phyloP scores from a whole-genome alignment of 176 grass and related monocot species.

The Oryza meridionalis region DNA sequence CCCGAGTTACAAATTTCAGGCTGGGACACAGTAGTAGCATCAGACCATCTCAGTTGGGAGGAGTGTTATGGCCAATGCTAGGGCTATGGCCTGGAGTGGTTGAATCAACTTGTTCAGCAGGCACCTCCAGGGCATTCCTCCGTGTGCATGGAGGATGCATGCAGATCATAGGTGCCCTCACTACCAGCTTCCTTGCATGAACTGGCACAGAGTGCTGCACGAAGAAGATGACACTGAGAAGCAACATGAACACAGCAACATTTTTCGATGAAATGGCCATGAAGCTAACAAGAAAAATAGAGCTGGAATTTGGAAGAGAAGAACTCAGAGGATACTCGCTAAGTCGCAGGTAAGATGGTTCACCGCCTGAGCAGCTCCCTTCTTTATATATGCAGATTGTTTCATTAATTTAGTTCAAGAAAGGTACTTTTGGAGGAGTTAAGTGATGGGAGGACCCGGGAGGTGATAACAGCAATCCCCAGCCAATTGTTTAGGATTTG shows the following conservation, averaged over 20 bases:
- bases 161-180: conserved; percentile 20
- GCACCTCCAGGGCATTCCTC: conserved; percentile 21
- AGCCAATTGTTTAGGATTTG: conserved; percentile 42
- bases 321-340: conserved; percentile 31
- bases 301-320: conserved; percentile 22
- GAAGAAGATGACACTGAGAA: conserved; percentile 40
- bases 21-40: neutral
- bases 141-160: neutral
- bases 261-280: conserved; percentile 50
- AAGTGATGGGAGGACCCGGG: conserved; percentile 45
- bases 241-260: conserved; percentile 28
- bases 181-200: conserved; percentile 53
- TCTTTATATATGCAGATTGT: conserved; percentile 55
- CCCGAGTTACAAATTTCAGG: neutral
- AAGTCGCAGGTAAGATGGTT: conserved; percentile 34
- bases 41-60: conserved; percentile 41
- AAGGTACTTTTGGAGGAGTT: conserved; percentile 45
- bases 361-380: conserved; percentile 38
- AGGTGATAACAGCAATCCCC: conserved; percentile 35
- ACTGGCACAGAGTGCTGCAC: conserved; percentile 45
- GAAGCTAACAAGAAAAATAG: neutral
- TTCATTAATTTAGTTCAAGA: conserved; percentile 46
- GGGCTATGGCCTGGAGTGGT: conserved; percentile 63
- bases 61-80: conserved; percentile 55
- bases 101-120: neutral